Base-by-base conservation (phyloP, 768 basidiomycete genomes). In the Cantharellus cinnabarinus region DNA sequence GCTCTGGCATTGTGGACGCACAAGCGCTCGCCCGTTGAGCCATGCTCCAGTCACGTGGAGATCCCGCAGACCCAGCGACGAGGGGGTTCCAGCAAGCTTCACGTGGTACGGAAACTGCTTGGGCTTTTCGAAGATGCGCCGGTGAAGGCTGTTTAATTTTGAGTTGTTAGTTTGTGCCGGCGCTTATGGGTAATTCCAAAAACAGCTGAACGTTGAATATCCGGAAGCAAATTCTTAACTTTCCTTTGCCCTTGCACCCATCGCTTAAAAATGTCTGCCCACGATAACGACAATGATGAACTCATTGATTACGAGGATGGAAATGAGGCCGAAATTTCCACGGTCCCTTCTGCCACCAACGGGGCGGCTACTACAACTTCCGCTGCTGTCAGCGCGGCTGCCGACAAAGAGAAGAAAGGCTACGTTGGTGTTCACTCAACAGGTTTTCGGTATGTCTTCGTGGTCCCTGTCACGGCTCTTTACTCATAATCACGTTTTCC, bases 361-460 rank as follows among this genome's bases (percentile, higher is more conserved):
- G 79, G 79, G 60, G 64, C 72, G 42, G 70, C 72, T 51, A 76
- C 73, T 60, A 61, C 67, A 58, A 70, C 66, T 55, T 61, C 61
- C 42, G 58, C 61, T 40, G 76, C 77, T 34, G 77, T 71, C 51
- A 80, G 73, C 61, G 81, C 78, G 42, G 71, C 71, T 51, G 69
- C 64, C 63, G 85, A 83, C 65, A 89, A 86, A 71, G 86, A 88
- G 66, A 89, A 90, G 78, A 94, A 93, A 80, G 95, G 94, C 71
- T 97, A 94, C 68, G 94, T 95, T 62, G 95, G 95, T 39, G 97
- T 99, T 67, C 95, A 99, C 76, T 93, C 93, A n/a, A 99, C 95
- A 63, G 95, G 95, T 60, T 99, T 99, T 74, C 81, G 95, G 93
- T 93, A 59, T 59, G 80, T 68, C 4, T 38, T 51, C 10, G 3